phyloP scores from a whole-genome alignment of 2,329 filamentous ascomycete species.

The Cryphonectria naterciae region DNA sequence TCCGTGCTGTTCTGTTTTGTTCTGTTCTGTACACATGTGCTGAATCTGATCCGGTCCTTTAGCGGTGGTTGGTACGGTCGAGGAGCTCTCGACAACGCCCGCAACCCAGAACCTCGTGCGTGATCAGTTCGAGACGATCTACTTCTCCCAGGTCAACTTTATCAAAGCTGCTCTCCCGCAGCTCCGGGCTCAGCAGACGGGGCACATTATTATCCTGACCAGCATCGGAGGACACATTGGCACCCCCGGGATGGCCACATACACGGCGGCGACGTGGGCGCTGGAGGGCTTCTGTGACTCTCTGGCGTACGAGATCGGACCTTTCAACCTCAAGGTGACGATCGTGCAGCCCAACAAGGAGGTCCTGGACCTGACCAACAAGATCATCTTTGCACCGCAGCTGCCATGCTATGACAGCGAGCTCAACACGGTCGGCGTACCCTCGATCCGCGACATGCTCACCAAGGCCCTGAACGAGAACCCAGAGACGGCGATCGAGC shows the following conservation, averaged over 20 bases:
- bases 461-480: constrained; percentile 77
- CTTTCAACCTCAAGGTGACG: constrained; percentile 95
- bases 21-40: too few species aligned
- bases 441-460: constrained; percentile 82
- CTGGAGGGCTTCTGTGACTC: constrained; percentile 96
- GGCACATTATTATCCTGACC: constrained; percentile 88
- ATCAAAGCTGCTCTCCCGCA: constrained; percentile 85
- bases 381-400: constrained; percentile 80
- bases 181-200: constrained; percentile 78
- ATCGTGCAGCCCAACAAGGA: constrained; percentile 96
- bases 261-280: constrained; percentile 91
- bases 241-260: constrained; percentile 87
- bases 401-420: constrained; percentile 68
- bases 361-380: constrained; percentile 84
- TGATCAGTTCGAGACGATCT: constrained; percentile 92
- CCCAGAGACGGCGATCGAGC: constrained; percentile 60
- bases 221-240: constrained; percentile 92
- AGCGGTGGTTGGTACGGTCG: constrained; percentile 88
- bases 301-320: constrained; percentile 92
- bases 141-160: constrained; percentile 94
- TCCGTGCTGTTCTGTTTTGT: background rate
- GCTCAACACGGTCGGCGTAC: constrained; percentile 66
- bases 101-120: constrained; percentile 78
- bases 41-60: constrained; percentile 27
- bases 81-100: constrained; percentile 78